These are phyloP conservation scores for Hypoxylon sp. DNA, from an alignment of 2,329 filamentous ascomycete genomes.

Conservation along the genomic window DNA sequence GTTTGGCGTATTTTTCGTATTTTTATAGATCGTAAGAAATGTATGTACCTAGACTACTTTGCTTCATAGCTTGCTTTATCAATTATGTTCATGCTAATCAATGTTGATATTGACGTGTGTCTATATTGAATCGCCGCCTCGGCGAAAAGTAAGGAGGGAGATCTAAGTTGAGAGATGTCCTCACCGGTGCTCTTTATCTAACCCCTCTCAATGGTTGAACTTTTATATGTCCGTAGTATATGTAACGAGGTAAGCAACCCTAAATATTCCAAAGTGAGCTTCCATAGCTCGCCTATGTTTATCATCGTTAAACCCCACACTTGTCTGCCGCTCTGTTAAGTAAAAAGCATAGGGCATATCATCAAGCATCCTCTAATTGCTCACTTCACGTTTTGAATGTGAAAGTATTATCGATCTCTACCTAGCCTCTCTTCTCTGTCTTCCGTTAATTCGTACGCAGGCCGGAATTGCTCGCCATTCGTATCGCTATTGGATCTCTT, in stretches of 20 bases:
- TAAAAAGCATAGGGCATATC: neutral
- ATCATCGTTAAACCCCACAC: neutral
- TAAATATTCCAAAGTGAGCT: conserved; percentile 1
- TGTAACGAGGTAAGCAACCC: neutral
- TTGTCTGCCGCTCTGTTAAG: neutral
- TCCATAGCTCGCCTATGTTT: conserved; percentile 7
- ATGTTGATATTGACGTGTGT: neutral
- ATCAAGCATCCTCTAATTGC: neutral
- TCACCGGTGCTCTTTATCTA: conserved; percentile 20
- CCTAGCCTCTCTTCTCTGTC: conserved; percentile 86
- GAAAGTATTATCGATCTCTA: conserved; percentile 66
- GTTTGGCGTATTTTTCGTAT: neutral
- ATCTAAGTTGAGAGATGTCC: conserved; percentile 14
- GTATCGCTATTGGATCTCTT: conserved; percentile 54
- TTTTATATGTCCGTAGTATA: conserved; percentile 1
- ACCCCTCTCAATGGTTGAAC: conserved; percentile 2
- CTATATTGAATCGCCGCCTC: neutral
- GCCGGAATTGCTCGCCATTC: conserved; percentile 66
- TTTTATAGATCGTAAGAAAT: neutral
- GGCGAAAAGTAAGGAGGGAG: conserved; percentile 6
- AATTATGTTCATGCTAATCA: neutral
- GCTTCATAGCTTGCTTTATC: neutral
- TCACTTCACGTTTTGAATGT: neutral
- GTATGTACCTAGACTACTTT: neutral
- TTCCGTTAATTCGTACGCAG: conserved; percentile 81